Evolutionary conservation across 148 eudicot species (phyloP).

Genomic region (Diospyros lotus): DNA sequence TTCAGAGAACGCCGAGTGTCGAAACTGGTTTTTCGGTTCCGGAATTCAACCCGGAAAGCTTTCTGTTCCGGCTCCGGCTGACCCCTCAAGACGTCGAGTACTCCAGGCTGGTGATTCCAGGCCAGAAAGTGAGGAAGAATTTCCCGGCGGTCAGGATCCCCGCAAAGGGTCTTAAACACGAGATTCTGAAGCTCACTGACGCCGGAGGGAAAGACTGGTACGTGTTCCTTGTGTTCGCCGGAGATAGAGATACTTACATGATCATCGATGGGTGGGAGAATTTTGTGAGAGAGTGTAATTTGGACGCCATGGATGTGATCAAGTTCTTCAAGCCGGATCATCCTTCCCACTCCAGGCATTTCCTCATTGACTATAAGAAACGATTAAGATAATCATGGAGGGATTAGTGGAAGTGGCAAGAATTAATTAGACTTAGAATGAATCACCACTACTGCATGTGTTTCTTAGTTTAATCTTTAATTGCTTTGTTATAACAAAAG

Average conservation of each 20-base stretch:
- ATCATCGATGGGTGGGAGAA: not conserved
- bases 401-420: too few relatives aligned
- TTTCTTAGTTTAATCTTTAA: too few relatives aligned
- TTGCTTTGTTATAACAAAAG: too few relatives aligned
- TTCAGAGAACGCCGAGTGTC: too few relatives aligned
- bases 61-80: conserved; percentile 1
- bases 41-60: not conserved
- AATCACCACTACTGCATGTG: too few relatives aligned
- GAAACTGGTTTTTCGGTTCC: not conserved
- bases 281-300: not conserved
- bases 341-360: not conserved
- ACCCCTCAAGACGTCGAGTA: not conserved
- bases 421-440: too few relatives aligned
- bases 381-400: not conserved
- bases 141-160: not conserved
- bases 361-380: not conserved
- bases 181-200: not conserved
- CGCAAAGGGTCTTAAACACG: not conserved
- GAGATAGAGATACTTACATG: not conserved
- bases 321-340: not conserved
- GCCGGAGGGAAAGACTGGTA: not conserved
- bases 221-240: not conserved
- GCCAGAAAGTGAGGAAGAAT: not conserved
- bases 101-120: not conserved
- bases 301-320: not conserved